Base-by-base conservation (phyloP, 441 rosid species). In the Manihot esculenta region DNA sequence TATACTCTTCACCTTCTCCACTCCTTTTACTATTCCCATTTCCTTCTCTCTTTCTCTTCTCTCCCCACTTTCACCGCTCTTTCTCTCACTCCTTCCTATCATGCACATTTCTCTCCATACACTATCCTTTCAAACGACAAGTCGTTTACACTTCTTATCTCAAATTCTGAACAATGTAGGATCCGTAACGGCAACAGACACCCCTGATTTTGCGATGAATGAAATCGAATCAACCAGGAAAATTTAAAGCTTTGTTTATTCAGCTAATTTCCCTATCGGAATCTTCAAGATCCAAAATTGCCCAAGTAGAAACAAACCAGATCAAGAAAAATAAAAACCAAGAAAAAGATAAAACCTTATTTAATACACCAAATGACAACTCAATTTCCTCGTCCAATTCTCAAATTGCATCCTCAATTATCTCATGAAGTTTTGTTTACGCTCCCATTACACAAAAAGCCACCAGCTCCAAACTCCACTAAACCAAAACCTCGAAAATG, bases 101-200 rank as follows among this genome's bases (percentile, higher is more conserved):
- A 80, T 85, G 82, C 95, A 88, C 93, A 86, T 90, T 72, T 38
- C 18, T 49, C 73, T 70, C 64, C 79, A 54, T 73, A 41, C 70
- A 77, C 64, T 73, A 41, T 9, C 68, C 45, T 11, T 44, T 23
- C 47, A 20, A n/a, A 58, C 79, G 24, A 62, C 35, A 41, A 9
- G 35, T 27, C 35, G 6, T 75, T 55, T 44, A 13, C 58, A 41
- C 45, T 11, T n/a, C 44, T 54, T 70, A 47, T 24, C 63, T 13
- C 59, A 17, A 26, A 23, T 38, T 67, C 45, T 21, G 30, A 68
- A 50, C 82, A 87, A 86, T 84, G 88, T 20, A 79, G 80, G 82
- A 79, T 75, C 64, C 15, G n/a, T 10, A 66, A 71, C 42, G 17
- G 30, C 45, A 14, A 15, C 17, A 15, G 42, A 63, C 5, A 42